phyloP scores from a whole-genome alignment of 2,329 filamentous ascomycete genomes.

The Neofusicoccum sp. region DNA sequence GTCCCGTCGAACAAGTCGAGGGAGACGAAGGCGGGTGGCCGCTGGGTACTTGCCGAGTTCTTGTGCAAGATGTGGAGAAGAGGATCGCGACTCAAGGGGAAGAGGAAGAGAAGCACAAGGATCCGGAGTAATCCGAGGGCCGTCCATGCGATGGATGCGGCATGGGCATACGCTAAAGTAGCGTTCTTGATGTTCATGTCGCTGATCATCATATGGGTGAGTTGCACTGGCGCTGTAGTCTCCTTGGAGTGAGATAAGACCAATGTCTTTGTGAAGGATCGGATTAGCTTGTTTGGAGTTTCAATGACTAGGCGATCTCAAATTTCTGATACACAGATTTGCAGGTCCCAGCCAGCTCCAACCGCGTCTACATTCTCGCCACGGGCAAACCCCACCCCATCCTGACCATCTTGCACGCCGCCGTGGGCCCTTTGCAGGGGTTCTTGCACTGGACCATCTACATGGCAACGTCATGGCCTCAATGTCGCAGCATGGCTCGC shows the following conservation, averaged over 20 bases:
- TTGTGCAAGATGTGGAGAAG: too few relatives aligned
- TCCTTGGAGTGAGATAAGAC: neutral
- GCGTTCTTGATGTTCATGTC: constrained; percentile 72
- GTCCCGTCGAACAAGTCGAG: too few relatives aligned
- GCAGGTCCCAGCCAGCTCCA: constrained; percentile 70
- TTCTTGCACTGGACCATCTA: constrained; percentile 86
- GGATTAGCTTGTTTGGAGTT: neutral
- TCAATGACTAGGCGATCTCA: neutral
- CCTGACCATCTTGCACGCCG: constrained; percentile 70
- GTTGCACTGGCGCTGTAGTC: neutral
- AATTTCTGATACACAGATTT: neutral
- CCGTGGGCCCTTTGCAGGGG: constrained; percentile 79
- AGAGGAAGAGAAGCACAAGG: neutral
- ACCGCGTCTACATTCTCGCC: constrained; percentile 73
- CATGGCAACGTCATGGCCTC: constrained; percentile 60
- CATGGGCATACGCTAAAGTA: constrained; percentile 71
- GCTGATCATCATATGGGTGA: constrained; percentile 69
- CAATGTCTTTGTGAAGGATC: too few relatives aligned
- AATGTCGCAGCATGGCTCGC: neutral
- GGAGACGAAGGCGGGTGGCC: too few relatives aligned
- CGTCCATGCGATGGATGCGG: constrained; percentile 42
- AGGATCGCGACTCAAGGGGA: neutral
- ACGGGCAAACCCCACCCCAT: constrained; percentile 55
- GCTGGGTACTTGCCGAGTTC: too few relatives aligned
- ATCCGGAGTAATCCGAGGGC: neutral